Base-by-base conservation (phyloP, 2,329 filamentous ascomycete genomes). In the Diaporthe caulivora region DNA sequence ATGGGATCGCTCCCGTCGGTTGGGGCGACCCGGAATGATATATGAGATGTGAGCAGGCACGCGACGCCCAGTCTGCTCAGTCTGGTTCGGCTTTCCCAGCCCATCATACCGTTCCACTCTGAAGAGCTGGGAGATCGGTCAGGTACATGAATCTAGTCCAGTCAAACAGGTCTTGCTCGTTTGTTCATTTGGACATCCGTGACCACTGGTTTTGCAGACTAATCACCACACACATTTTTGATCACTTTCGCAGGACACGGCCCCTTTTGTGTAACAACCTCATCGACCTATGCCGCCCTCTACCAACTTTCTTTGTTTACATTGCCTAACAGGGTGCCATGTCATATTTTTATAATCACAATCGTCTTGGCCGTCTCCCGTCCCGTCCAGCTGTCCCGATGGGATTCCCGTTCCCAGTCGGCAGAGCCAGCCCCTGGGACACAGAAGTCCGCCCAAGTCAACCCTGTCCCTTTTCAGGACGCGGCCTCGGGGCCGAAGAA, bases 261-360 rank as follows among this genome's bases (percentile, higher is more conserved):
- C 40, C 47, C 31, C n/a, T n/a, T 53, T 40, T 53, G 62, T 67
- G 62, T 53, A 21, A 67, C 62, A 8, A 8, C 31, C 47, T 40
- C 62, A 7, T 31, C 44, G 29, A 53, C n/a, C n/a, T 26, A 13
- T 67, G 62, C 47, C 62, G 47, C n/a, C 29, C n/a, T 51, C 31
- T 53, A 2, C n/a, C 44, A 40, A 40, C 29, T 40, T 67, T n/a
- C 47, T 67, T 67, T 67, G 62, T 67, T 67, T 53, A 67, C 31
- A 53, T 67, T 40, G 2, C 62, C 47, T 31, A 53, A 11, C 21
- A 21, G 3, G 13, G 60, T 24, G n/a, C 47, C 6, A 49, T 67
- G 9, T 53, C 62, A 67, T 51, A 67, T 53, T 53, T 18, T 2
- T 0, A 29, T 15, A 18, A 31, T 21, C 34, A 40, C 44, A 31